Conservation (phyloP, 2,329 filamentous ascomycete genomes). For the Magnaporthiopsis incrustans region DNA sequence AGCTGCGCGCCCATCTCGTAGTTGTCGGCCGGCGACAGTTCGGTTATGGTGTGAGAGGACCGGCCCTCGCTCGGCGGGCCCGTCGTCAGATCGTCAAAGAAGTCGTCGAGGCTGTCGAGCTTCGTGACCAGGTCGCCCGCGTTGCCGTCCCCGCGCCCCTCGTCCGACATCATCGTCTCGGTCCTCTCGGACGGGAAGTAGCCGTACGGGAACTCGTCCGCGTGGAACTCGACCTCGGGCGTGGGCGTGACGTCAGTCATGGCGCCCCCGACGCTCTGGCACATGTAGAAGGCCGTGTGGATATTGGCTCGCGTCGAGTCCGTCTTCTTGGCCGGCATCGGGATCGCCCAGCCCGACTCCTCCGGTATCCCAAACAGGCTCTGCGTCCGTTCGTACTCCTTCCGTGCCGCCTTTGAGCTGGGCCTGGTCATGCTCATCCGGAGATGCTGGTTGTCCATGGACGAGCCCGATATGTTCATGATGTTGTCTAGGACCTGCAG, state of each 20-base stretch:
- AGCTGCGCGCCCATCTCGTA: constrained; percentile 69
- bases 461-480: constrained; percentile 85
- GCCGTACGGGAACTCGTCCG: constrained; percentile 77
- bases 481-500: constrained; percentile 89
- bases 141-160: constrained; percentile 61
- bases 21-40: constrained; percentile 54
- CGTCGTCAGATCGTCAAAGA: constrained; percentile 62
- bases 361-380: constrained; percentile 96
- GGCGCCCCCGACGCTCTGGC: constrained; percentile 58
- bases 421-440: constrained; percentile 97
- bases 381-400: constrained; percentile 90
- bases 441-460: constrained; percentile 88
- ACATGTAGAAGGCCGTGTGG: constrained; percentile 93
- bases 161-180: constrained; percentile 89
- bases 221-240: constrained; percentile 85
- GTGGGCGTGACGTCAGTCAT: constrained; percentile 57
- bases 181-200: constrained; percentile 73
- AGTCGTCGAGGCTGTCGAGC: constrained; percentile 71
- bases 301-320: constrained; percentile 83
- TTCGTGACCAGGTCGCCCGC: constrained; percentile 78
- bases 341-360: constrained; percentile 91
- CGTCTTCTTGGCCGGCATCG: constrained; percentile 83
- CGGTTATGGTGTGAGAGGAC: constrained; percentile 55
- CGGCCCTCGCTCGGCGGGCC: constrained; percentile 54
- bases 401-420: constrained; percentile 76